Base-by-base conservation (phyloP, 306 rosid species). In the Acmispon strigosus region DNA sequence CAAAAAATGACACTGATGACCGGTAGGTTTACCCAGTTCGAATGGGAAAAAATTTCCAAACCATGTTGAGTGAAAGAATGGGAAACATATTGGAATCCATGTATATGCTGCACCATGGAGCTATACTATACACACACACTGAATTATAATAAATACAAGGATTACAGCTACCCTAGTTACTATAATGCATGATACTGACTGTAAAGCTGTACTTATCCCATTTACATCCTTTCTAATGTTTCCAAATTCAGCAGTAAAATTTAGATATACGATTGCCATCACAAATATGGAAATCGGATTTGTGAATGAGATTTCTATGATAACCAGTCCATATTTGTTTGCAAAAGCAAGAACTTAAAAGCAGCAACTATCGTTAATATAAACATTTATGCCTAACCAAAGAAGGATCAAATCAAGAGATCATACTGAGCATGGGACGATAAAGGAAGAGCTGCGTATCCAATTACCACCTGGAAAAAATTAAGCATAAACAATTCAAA, bases 371-470 rank as follows among this genome's bases (percentile, higher is more conserved):
- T 19, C 45, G 32, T 17, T 34, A 62, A 53, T 49, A 48, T 50
- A 51, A 32, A 74, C 54, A 50, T 32, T 10, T 12, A 51, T 57
- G 44, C 34, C 52, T 64, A 64, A 75, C 45, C 27, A 78, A 61
- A 52, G 42, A 61, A 74, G 52, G 22, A 62, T 56, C 73, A 84
- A 37, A 78, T 19, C 45, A 63, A 41, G 81, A 65, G 62, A 71
- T 50, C 99, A 78, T 94, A 94, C 99, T 89, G 99, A 66, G 87
- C 97, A 87, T 91, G 96, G 10, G 92, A 80, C 6, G 97, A 94
- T 78, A 94, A 87, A 65, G 97, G 95, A 78, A 94, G 96, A 44
- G 96, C 76, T 14, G 97, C 88, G 27, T 87, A 94, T 84, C 99
- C 99, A 78, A 91, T 82, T 42, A 88, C 85, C 69, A 86, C 95